Conservation (phyloP, 2,329 filamentous ascomycete species). For the Sphaceloma murrayae region DNA sequence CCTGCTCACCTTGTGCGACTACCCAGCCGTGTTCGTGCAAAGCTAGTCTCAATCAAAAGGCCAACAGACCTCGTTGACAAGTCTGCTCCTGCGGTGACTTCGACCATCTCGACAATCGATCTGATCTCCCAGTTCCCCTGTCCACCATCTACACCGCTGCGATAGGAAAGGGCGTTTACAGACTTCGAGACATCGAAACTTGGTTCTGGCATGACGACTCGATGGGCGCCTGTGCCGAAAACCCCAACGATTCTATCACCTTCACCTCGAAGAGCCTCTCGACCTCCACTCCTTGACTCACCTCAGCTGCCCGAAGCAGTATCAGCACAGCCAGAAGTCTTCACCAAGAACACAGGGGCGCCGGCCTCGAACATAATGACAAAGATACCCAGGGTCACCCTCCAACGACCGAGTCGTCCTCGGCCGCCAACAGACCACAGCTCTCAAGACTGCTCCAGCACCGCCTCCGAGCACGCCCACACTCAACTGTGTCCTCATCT, state of each 20-base stretch:
- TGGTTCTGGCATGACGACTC: no score
- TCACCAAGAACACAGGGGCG: no score
- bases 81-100: not conserved
- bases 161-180: not conserved
- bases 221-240: no score
- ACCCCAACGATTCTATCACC: not conserved
- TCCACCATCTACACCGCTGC: not conserved
- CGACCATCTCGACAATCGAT: not conserved
- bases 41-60: conserved; percentile 6
- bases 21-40: not conserved
- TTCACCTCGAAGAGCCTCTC: not conserved
- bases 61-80: no score
- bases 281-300: not conserved
- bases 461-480: not conserved
- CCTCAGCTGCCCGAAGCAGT: not conserved
- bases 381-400: not conserved
- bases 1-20: conserved; percentile 2
- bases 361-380: not conserved
- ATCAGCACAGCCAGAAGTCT: no score
- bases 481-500: not conserved
- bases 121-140: not conserved
- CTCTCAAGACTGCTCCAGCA: not conserved
- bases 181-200: no score
- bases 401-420: not conserved
- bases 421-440: not conserved